Evolutionary conservation across 345 rosid genomes (phyloP), one percentile per base, ranked within the genome.

Genomic region (Cochlearia excelsa): DNA sequence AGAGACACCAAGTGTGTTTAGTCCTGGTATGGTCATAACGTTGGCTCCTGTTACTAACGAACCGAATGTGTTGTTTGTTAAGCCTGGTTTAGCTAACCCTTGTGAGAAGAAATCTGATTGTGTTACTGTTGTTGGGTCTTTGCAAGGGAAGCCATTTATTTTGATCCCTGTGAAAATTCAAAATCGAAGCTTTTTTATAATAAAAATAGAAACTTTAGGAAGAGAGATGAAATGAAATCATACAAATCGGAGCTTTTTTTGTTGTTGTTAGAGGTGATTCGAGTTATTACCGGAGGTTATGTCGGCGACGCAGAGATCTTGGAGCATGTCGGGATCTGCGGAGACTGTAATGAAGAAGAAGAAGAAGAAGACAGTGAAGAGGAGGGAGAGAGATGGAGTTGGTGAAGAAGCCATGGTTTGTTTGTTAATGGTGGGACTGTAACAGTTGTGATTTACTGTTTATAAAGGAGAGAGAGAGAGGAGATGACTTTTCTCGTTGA

Each of bases 251-350:
- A 37, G 40, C 40, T 37, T 37, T 37, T 37, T 7, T 33, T 27
- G 2, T 3, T 7, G 57, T 8, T 27, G 29, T 1, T 23, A 29
- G 29, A 51, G 46, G 43, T 38, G 35, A 33, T 16, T 16, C 23
- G 35, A 33, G 35, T 33, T 7, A 8, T 8, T 39, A 39, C 43
- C 43, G n/a, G 43, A 61, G 38, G 72, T 31, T 40, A 74, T 78
- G 52, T 88, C 86, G 33, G 96, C 96, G 28, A 87, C 97, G 41
- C 97, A 90, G 55, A 90, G 59, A 69, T 90, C 97, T 74, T 90
- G 97, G 10, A 39, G 43, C n/a, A 39, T 1, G n/a, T 39, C 43
- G 10, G 43, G 43, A 39, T 39, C 43, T 39, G 43, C 43, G n/a
- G 43, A 7, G 43, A 16, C 23, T 16, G 43, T 7, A 4, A n/a